Base-by-base conservation (phyloP, 2,329 filamentous ascomycete species). In the Talaromyces sp. region DNA sequence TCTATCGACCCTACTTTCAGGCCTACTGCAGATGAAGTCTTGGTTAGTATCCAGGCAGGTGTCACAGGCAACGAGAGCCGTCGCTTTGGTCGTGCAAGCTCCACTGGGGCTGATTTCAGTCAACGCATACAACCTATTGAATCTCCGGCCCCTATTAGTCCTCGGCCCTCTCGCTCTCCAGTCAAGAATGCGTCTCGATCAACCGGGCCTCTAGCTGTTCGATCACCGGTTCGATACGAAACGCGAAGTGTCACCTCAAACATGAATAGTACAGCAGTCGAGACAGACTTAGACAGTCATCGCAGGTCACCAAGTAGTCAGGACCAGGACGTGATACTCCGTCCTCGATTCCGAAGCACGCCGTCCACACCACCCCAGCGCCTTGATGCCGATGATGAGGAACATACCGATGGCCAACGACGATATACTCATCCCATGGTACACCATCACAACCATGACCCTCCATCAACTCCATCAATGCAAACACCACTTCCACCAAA, bases 1-100 rank as follows among this genome's bases (percentile, higher is more conserved):
- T 89, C 92, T 1, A 82, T 96, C 13, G 85, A 93, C 66, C 92
- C 94, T 0, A 80, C 82, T 1, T 87, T 93, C 64, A 85, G 95
- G 6, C 95, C 95, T 0, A 92, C 88, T 53, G 93, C 95, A 0
- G 91, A 88, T 54, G 93, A 98, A 65, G 94, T 99, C 1, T 78
- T 98, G 45, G 83, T 84, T 10, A 91, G 88, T 1, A 91, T 97
- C 77, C 89, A 90, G 70, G 88, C 86, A 43, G 89, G 91, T 1
- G 80, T 80, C 3, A 80, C 77, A 47, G 76, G 81, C 15, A 80
- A 86, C 77, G 69, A 84, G 29, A 78, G 75, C 72, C 69, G 82
- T 76, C 71, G 77, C 70, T 70, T 78, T 70, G 72, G 75, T 67
- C 70, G 76, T 68, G 61, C 70, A 64, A 73, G 74, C 53, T 71